A percentile compares a stretch with the other conserved stretches of the same genome.
Evolutionary conservation across 176 grass and related monocot genomes (phyloP).

Genomic region (Alopecurus myosuroides): DNA sequence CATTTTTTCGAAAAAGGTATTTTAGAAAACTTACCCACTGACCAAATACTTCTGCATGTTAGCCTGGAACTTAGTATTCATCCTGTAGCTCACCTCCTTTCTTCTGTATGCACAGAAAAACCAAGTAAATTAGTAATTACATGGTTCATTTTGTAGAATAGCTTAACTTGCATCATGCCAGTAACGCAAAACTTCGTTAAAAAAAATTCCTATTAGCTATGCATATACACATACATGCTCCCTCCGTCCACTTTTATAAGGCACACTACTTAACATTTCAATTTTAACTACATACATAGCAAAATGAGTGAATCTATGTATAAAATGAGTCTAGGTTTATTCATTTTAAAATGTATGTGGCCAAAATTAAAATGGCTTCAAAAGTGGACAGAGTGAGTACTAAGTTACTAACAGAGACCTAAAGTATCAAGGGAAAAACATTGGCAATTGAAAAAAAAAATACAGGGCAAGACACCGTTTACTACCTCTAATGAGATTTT

Average conservation of each 20-base stretch:
- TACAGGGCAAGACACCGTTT: background rate
- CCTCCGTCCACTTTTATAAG: too few species aligned
- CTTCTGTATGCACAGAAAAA: slow-evolving; percentile 45
- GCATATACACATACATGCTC: background rate
- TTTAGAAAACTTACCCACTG: slow-evolving; percentile 44
- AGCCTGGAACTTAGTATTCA: slow-evolving; percentile 77
- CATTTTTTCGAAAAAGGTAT: background rate
- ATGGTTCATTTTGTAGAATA: background rate
- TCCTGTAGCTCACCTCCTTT: slow-evolving; percentile 78
- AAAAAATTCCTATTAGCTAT: background rate
- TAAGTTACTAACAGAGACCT: background rate
- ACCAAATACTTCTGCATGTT: slow-evolving; percentile 92
- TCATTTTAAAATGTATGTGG: too few species aligned
- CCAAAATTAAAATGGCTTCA: too few species aligned
- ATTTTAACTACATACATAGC: too few species aligned
- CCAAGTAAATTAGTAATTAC: background rate
- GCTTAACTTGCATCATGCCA: too few species aligned
- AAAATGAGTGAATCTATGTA: too few species aligned
- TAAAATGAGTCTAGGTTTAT: too few species aligned
- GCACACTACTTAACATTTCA: too few species aligned
- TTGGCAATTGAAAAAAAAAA: background rate
- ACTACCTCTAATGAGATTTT: background rate
- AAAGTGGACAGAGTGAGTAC: too few species aligned
- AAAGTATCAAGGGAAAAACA: background rate
- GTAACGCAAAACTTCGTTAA: background rate